phyloP scores from a whole-genome alignment of 805 yeast genomes.

The Metschnikowia baotianmanensis region DNA sequence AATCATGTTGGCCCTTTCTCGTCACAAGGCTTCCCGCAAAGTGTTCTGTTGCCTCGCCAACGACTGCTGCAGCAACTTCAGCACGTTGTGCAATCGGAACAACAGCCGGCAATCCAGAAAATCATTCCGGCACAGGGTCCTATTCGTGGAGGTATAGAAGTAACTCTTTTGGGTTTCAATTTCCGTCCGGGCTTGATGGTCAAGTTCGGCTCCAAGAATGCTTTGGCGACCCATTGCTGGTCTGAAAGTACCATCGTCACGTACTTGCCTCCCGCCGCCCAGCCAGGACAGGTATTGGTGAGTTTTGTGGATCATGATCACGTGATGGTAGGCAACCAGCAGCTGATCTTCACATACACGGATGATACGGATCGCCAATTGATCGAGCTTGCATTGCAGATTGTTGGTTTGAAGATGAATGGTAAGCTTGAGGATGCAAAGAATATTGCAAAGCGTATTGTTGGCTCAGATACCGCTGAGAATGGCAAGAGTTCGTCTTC shows the following conservation, averaged over 20 bases:
- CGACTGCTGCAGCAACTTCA: slow-evolving; percentile 20
- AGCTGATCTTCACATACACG: slow-evolving; percentile 79
- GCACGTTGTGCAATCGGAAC: slow-evolving; percentile 11
- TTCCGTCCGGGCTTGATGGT: slow-evolving; percentile 82
- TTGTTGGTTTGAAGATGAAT: slow-evolving; percentile 95
- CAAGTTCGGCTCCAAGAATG: slow-evolving; percentile 79
- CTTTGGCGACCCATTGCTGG: slow-evolving; percentile 93
- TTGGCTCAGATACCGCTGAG: slow-evolving; percentile 52
- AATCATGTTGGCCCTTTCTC: slow-evolving; percentile 2
- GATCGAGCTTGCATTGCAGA: slow-evolving; percentile 92
- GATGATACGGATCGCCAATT: slow-evolving; percentile 95
- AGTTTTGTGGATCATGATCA: slow-evolving; percentile 60
- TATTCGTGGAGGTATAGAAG: slow-evolving; percentile 92
- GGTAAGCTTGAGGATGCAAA: slow-evolving; percentile 94
- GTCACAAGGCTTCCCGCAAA: slow-evolving; percentile 3
- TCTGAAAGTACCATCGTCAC: slow-evolving; percentile 91
- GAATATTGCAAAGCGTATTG: slow-evolving; percentile 87
- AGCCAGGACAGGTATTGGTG: slow-evolving; percentile 89
- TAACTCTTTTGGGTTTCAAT: slow-evolving; percentile 83
- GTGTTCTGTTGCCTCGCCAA: slow-evolving; percentile 16
- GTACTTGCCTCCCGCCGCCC: slow-evolving; percentile 85
- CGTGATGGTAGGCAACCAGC: slow-evolving; percentile 33
- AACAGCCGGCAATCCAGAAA: slow-evolving; percentile 55
- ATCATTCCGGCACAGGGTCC: slow-evolving; percentile 97
- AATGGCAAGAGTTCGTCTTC: slow-evolving; percentile 20